Conservation (phyloP, 805 yeast species). For the Cyberlindnera sargentensis region DNA sequence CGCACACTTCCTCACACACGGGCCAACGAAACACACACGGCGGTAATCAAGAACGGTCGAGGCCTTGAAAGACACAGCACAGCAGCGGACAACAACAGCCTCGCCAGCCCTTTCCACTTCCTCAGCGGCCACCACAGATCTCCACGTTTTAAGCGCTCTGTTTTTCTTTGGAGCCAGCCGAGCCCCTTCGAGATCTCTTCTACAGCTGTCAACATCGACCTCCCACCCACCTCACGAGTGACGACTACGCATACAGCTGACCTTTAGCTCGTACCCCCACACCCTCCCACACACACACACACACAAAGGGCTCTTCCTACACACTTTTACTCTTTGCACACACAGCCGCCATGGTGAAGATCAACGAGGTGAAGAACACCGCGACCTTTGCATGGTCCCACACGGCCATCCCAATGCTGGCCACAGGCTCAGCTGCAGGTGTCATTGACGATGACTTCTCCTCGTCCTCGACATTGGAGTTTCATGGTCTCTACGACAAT, state of each 20-base stretch:
- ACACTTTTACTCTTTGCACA: not conserved
- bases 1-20: no score
- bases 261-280: not conserved
- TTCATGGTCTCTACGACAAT: slow-evolving; percentile 54
- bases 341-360: slow-evolving; percentile 50
- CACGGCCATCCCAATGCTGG: slow-evolving; percentile 64
- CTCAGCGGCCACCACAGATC: no score
- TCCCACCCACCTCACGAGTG: not conserved
- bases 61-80: no score
- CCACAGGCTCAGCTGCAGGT: slow-evolving; percentile 93
- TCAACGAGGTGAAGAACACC: slow-evolving; percentile 75
- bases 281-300: not conserved
- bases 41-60: no score
- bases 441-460: slow-evolving; percentile 87
- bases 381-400: slow-evolving; percentile 97
- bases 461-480: slow-evolving; percentile 66
- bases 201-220: slow-evolving; percentile 1
- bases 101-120: no score
- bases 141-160: no score
- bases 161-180: no score
- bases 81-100: no score
- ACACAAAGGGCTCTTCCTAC: not conserved
- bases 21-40: no score
- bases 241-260: no score
- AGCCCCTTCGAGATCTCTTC: not conserved